Conservation (phyloP, 176 grass and related monocot species). For the Eragrostis nindensis region DNA sequence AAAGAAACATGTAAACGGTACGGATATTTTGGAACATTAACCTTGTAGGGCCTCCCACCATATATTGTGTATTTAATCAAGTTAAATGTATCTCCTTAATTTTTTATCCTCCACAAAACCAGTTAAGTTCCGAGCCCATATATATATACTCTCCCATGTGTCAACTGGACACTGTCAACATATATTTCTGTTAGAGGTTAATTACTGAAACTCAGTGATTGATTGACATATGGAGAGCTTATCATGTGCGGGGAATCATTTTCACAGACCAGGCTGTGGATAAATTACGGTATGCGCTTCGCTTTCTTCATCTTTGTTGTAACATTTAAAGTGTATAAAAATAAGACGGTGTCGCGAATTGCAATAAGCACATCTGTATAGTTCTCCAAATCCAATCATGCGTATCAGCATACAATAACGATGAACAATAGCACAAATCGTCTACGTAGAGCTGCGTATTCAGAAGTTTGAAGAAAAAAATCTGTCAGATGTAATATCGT, state of each 20-base stretch:
- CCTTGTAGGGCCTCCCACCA: too few relatives aligned
- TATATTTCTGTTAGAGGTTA: neutral
- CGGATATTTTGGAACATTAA: too few relatives aligned
- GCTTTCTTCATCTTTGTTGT: conserved; percentile 4
- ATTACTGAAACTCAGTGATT: neutral
- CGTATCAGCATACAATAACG: neutral
- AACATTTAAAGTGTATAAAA: neutral
- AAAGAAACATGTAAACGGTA: too few relatives aligned
- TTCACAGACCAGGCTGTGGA: neutral
- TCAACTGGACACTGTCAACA: neutral
- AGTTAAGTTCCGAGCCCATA: neutral
- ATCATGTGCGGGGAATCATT: neutral
- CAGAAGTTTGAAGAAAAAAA: conserved; percentile 26
- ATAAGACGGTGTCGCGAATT: too few relatives aligned
- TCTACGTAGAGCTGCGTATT: conserved; percentile 24
- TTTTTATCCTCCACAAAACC: neutral
- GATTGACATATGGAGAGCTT: neutral
- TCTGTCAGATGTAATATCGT: conserved; percentile 12
- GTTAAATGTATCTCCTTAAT: too few relatives aligned
- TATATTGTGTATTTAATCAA: too few relatives aligned
- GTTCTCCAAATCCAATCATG: neutral
- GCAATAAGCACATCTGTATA: neutral
- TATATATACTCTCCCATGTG: neutral
- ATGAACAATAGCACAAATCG: neutral
- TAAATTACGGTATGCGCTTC: neutral